phyloP scores from a whole-genome alignment of 768 basidiomycete species.

The Tricholoma saponaceum region DNA sequence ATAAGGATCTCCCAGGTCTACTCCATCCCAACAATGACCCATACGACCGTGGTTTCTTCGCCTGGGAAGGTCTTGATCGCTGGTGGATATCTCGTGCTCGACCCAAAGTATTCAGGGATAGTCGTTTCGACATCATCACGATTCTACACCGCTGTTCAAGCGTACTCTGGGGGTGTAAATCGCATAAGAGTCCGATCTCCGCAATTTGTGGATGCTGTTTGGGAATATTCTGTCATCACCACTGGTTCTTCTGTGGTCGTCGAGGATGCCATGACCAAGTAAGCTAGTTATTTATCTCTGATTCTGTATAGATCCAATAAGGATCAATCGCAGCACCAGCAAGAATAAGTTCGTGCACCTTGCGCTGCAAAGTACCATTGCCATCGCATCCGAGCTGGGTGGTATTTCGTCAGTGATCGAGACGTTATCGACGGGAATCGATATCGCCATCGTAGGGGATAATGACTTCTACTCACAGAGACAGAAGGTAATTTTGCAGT shows the following conservation, averaged over 20 bases:
- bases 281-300: conserved; percentile 16
- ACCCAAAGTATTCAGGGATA: conserved; percentile 77
- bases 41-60: conserved; percentile 74
- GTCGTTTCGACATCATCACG: conserved; percentile 92
- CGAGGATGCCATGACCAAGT: conserved; percentile 36
- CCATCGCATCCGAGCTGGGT: conserved; percentile 59
- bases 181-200: conserved; percentile 80
- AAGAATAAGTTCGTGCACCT: conserved; percentile 93
- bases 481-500: conserved; percentile 51
- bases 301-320: conserved; percentile 9
- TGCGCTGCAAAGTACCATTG: conserved; percentile 74
- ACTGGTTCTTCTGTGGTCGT: conserved; percentile 33
- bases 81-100: conserved; percentile 96
- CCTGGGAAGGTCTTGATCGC: conserved; percentile 95
- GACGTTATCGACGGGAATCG: conserved; percentile 50
- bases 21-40: conserved; percentile 31
- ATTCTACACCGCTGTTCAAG: conserved; percentile 79
- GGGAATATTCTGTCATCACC: conserved; percentile 58
- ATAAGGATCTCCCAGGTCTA: neutral
- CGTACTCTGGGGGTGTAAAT: conserved; percentile 23
- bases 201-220: conserved; percentile 80
- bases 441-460: conserved; percentile 84
- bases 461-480: conserved; percentile 99
- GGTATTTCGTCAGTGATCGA: conserved; percentile 38
- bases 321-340: conserved; percentile 30